These are phyloP conservation scores for Candida caryicola DNA, from an alignment of 805 yeast species.

Conservation along the genomic window DNA sequence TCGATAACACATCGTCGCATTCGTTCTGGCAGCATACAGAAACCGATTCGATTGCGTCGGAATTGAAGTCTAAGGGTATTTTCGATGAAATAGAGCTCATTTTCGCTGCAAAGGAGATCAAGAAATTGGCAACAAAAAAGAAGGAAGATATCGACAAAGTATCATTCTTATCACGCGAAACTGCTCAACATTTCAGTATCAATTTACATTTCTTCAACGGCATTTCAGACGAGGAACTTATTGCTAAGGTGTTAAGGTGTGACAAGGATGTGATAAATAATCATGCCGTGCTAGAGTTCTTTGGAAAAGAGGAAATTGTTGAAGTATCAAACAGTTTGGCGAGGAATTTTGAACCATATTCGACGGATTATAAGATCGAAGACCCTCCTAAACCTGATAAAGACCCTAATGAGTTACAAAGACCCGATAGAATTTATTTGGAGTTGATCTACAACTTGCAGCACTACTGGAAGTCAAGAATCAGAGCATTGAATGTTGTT, in stretches of 20 bases:
- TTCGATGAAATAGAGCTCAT: constrained; percentile 60
- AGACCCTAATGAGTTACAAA: constrained; percentile 55
- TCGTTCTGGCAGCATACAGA: constrained; percentile 62
- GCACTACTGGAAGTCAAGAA: constrained; percentile 69
- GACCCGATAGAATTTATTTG: constrained; percentile 68
- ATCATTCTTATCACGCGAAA: constrained; percentile 62
- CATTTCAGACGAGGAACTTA: constrained; percentile 52
- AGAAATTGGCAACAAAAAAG: constrained; percentile 42
- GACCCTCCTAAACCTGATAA: constrained; percentile 42
- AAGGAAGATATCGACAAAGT: constrained; percentile 46
- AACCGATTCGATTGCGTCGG: constrained; percentile 44
- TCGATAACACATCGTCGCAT: constrained; percentile 47
- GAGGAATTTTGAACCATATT: constrained; percentile 61
- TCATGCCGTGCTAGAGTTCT: constrained; percentile 62
- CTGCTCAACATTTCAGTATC: constrained; percentile 78
- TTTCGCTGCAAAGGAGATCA: constrained; percentile 56
- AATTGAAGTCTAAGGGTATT: constrained; percentile 57
- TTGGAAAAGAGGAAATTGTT: constrained; percentile 61
- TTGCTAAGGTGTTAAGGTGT: constrained; percentile 56
- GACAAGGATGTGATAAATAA: constrained; percentile 53
- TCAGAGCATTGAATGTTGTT: constrained; percentile 56
- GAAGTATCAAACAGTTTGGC: constrained; percentile 57
- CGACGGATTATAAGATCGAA: constrained; percentile 44
- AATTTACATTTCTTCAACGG: constrained; percentile 63
- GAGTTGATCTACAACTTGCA: constrained; percentile 67